A percentile compares a stretch with the other conserved stretches of the same genome.
Conservation (phyloP, 345 rosid genomes). For the Boechera retrofracta region DNA sequence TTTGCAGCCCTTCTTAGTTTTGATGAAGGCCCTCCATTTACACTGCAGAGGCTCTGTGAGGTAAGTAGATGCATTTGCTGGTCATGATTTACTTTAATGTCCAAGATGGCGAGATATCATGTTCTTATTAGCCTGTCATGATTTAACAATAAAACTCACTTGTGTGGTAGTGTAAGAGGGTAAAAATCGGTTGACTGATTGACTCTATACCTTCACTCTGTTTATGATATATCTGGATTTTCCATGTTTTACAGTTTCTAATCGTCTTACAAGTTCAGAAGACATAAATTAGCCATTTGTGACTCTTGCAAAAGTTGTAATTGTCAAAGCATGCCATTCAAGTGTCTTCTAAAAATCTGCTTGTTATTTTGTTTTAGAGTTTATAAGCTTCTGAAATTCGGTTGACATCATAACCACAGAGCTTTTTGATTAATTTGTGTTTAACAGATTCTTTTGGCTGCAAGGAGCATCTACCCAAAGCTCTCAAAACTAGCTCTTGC, state of each 20-base stretch:
- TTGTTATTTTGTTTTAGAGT: not conserved
- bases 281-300: conserved; percentile 2
- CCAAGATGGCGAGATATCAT: not conserved
- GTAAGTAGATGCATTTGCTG: conserved; percentile 47
- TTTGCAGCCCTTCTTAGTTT: conserved; percentile 72
- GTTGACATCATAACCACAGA: conserved; percentile 7
- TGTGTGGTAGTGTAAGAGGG: conserved; percentile 9
- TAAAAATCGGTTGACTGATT: not conserved
- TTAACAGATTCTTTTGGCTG: conserved; percentile 17
- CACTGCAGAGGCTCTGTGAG: conserved; percentile 95
- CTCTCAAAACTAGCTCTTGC: conserved; percentile 95
- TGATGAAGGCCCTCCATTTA: conserved; percentile 93
- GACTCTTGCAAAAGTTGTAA: conserved; percentile 4
- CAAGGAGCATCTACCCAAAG: conserved; percentile 77
- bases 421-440: conserved; percentile 2
- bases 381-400: not conserved
- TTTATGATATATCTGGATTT: not conserved
- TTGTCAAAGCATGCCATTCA: conserved; percentile 20
- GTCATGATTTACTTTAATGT: not conserved
- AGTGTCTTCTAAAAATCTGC: conserved; percentile 1
- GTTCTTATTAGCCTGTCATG: not conserved
- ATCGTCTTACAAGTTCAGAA: not conserved
- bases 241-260: conserved; percentile 1
- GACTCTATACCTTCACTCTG: conserved; percentile 15
- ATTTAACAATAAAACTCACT: not conserved